Conservation (phyloP, 2,329 filamentous ascomycete species). For the Thelonectria discophora region DNA sequence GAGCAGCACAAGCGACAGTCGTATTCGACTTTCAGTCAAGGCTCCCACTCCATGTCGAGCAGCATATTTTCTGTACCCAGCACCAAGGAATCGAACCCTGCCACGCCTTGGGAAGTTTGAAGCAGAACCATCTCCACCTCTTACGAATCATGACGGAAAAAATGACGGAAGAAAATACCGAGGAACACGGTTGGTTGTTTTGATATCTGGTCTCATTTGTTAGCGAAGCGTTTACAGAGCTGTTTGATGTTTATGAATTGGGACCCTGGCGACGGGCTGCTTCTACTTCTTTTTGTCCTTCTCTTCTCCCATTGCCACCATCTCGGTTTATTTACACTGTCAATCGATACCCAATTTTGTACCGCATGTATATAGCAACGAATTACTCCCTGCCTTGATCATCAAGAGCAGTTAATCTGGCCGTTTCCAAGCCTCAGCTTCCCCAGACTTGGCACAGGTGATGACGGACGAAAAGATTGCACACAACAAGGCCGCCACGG, state of each 20-base stretch:
- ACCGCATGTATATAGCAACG: slow-evolving; percentile 8
- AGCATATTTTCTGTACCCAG: slow-evolving; percentile 46
- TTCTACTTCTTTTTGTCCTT: neutral
- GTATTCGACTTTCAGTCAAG: slow-evolving; percentile 38
- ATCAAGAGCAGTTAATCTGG: neutral
- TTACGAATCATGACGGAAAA: slow-evolving; percentile 20
- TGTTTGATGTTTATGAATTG: slow-evolving; percentile 5
- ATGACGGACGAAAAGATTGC: neutral
- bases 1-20: slow-evolving; percentile 45
- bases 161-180: slow-evolving; percentile 1
- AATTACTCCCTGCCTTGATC: neutral
- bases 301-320: neutral
- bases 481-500: neutral
- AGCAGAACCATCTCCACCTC: neutral
- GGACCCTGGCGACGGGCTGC: neutral
- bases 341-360: slow-evolving; percentile 19
- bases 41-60: slow-evolving; percentile 48
- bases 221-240: slow-evolving; percentile 12
- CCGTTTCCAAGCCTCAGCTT: neutral
- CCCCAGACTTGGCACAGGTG: neutral
- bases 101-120: slow-evolving; percentile 46
- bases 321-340: neutral
- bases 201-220: slow-evolving; percentile 10
- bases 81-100: slow-evolving; percentile 43
- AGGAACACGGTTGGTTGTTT: slow-evolving; percentile 11